Evolutionary conservation across 179 eudicot species (phyloP).

Genomic region (Silene vulgaris): DNA sequence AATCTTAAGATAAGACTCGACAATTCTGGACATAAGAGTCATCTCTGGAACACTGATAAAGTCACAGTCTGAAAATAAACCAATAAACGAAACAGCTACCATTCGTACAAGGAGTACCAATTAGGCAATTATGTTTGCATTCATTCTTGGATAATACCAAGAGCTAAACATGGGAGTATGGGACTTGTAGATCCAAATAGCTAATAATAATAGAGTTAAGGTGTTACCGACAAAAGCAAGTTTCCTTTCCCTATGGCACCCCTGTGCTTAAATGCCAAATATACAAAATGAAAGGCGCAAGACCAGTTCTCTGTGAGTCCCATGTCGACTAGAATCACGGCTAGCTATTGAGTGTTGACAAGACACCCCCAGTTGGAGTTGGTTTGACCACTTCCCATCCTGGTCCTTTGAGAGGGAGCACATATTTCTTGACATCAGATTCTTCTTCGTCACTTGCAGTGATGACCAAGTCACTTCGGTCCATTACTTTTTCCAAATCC

Average conservation of each 20-base stretch:
- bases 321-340: too few relatives aligned
- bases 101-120: too few relatives aligned
- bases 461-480: slow-evolving; percentile 63
- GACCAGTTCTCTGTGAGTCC: too few relatives aligned
- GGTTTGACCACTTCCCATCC: slow-evolving; percentile 98
- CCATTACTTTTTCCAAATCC: slow-evolving; percentile 64
- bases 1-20: too few relatives aligned
- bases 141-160: too few relatives aligned
- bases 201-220: background rate
- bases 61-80: too few relatives aligned
- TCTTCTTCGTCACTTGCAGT: slow-evolving; percentile 27
- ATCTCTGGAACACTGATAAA: too few relatives aligned
- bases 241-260: slow-evolving; percentile 26
- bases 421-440: slow-evolving; percentile 23
- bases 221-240: slow-evolving; percentile 20
- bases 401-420: slow-evolving; percentile 77
- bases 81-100: too few relatives aligned
- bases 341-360: slow-evolving; percentile 66
- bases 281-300: slow-evolving; percentile 29
- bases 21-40: too few relatives aligned
- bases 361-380: slow-evolving; percentile 62
- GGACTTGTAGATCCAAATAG: too few relatives aligned
- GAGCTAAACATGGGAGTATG: too few relatives aligned
- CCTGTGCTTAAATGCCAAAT: slow-evolving; percentile 14
- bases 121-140: too few relatives aligned